Base-by-base conservation (phyloP, 768 basidiomycete species). In the Coprinopsis strossmayeri region DNA sequence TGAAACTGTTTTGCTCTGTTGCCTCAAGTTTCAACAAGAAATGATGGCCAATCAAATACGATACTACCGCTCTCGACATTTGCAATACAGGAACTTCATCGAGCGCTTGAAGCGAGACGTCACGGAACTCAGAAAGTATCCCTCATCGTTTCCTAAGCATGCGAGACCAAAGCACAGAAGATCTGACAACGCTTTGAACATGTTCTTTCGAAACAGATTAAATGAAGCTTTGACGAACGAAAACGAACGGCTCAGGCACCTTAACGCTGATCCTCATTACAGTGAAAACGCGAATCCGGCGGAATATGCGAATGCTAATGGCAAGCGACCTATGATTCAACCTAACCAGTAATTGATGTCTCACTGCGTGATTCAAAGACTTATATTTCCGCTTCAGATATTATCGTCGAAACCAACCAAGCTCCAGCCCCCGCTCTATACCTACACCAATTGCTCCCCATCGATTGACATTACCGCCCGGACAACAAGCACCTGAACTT, bases 21-120 rank as follows among this genome's bases (percentile, higher is more conserved):
- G 17, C n/a, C 26, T 45, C 45, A 17, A 91, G 87, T 89, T 89
- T 57, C 89, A 92, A 64, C 80, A 86, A 65, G 84, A 87, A 55
- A 77, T 78, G 10, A 76, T 91, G 65, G 80, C 81, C 3, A 70
- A 76, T 25, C 79, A 88, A 52, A 74, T 88, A 35, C 74, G 78
- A 37, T 76, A 78, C 53, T 84, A 83, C 58, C 81, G 78, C 53
- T 59, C 67, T 10, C 77, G 79, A 53, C 74, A 76, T 54, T 62
- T 76, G 26, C 81, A 86, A 55, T 77, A 79, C 45, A 72, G 78
- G 5, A 62, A 60, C 3, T 52, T 77, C 10, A 66, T 83, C 15
- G 78, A 82, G 20, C 72, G 75, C 10, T 59, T 81, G 7, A 80
- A 74, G 56, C 65, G 66, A 3, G 78, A 82, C 38, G 55, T 67